phyloP scores from a whole-genome alignment of 371 early-diverging fungal genomes.

The Basidiobolus meristosporus region DNA sequence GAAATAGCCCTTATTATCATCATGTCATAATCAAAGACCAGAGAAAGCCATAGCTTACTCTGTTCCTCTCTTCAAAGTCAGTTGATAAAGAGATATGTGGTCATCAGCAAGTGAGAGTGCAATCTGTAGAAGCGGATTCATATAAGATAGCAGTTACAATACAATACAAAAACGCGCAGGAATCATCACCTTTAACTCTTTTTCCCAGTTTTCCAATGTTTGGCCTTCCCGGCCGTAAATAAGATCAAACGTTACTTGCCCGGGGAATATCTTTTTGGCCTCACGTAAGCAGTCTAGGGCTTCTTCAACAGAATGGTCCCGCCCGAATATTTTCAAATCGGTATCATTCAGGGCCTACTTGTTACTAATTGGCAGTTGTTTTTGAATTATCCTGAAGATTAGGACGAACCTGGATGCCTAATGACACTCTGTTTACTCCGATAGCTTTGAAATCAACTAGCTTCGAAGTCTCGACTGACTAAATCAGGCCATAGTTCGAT shows the following conservation, averaged over 20 bases:
- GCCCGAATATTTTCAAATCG: constrained; percentile 24
- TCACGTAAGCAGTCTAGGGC: constrained; percentile 19
- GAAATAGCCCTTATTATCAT: neutral
- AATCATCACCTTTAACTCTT: constrained; percentile 25
- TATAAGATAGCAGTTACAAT: too few species aligned
- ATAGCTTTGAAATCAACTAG: constrained; percentile 18
- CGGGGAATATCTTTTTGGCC: constrained; percentile 26
- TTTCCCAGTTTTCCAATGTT: constrained; percentile 22
- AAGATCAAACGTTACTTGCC: constrained; percentile 42
- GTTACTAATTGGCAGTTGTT: neutral
- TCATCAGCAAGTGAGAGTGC: constrained; percentile 20
- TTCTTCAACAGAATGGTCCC: constrained; percentile 39
- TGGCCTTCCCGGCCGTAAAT: constrained; percentile 60
- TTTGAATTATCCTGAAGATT: neutral
- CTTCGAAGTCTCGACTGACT: constrained; percentile 17
- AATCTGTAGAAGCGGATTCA: neutral
- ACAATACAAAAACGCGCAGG: too few species aligned
- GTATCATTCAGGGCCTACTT: constrained; percentile 21
- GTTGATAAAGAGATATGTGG: constrained; percentile 57
- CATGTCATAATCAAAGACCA: neutral
- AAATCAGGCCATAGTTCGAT: neutral
- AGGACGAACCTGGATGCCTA: constrained; percentile 32
- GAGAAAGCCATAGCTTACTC: constrained; percentile 13
- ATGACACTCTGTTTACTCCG: constrained; percentile 50
- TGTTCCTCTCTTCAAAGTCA: constrained; percentile 59